Base-by-base conservation (phyloP, 2,329 filamentous ascomycete species). In the Magnaporthiopsis rhizophila region DNA sequence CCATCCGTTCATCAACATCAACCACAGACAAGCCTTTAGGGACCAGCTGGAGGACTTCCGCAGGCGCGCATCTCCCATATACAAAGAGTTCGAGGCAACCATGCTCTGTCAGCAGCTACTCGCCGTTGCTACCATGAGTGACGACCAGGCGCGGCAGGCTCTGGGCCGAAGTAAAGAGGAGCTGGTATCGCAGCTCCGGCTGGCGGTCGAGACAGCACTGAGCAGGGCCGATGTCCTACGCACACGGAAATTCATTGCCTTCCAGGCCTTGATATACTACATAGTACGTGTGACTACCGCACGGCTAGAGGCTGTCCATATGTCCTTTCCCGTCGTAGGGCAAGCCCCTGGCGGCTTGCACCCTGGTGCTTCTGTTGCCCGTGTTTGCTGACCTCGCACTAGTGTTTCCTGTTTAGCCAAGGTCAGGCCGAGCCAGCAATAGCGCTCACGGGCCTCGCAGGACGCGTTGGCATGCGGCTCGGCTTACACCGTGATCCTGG, bases 391-490 rank as follows among this genome's bases (percentile, higher is more conserved):
- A 53, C 45, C 5, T 24, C 45, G n/a, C 9, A 24, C 8, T 58
- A 58, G 57, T 58, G 57, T 58, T 58, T 30, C 11, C 36, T 62
- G 18, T 62, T 45, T 50, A 11, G 34, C 3, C 26, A 28, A 36
- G 60, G 60, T 21, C 34, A 62, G 9, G 30, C 60, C 4, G 60
- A 62, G 11, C 21, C 26, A 24, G 60, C 60, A 12, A 50, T 30
- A 11, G 18, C 38, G 9, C 60, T 62, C 2, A 26, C 38, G 8
- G 60, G 60, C n/a, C 13, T 62, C 18, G 60, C 60, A 13, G 38
- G 60, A 11, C 60, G 38, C 32, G n/a, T 62, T n/a, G 60, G 34
- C 34, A 62, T 62, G 60, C 60, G 60, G 3, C 34, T 62, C 6
- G 60, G 60, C 36, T 28, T 62, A 28, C 60, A 62, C 36, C 32